These are phyloP conservation scores for Ophiocordyceps australis DNA, from an alignment of 2,329 filamentous ascomycete species.

Conservation along the genomic window DNA sequence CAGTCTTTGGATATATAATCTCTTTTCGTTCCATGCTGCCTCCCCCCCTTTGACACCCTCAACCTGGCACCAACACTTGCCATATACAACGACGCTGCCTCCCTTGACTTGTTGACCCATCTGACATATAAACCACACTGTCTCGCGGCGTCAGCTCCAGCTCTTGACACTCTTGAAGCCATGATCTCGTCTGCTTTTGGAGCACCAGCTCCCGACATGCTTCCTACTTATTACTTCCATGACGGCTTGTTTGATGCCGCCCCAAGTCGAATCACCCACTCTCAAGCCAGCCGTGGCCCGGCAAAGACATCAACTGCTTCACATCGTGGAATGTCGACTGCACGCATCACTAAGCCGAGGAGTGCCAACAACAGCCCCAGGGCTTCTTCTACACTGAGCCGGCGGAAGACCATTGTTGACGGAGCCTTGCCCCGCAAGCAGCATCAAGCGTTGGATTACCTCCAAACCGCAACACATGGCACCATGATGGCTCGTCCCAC, in stretches of 20 bases:
- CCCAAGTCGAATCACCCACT: constrained; percentile 29
- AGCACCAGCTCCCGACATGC: constrained; percentile 7
- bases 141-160: too few relatives aligned
- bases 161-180: too few relatives aligned
- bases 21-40: too few relatives aligned
- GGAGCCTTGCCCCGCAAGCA: constrained; percentile 22
- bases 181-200: constrained; percentile 14
- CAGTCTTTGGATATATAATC: too few relatives aligned
- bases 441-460: constrained; percentile 24
- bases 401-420: constrained; percentile 38
- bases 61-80: too few relatives aligned
- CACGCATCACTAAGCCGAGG: constrained; percentile 45
- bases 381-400: constrained; percentile 24
- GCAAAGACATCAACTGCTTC: constrained; percentile 31
- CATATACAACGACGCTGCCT: too few relatives aligned
- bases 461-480: constrained; percentile 4
- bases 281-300: constrained; percentile 25
- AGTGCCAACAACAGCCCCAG: constrained; percentile 55
- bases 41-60: too few relatives aligned
- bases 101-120: too few relatives aligned
- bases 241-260: constrained; percentile 31
- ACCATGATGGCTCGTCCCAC: constrained; percentile 12
- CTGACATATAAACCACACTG: too few relatives aligned
- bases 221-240: constrained; percentile 9
- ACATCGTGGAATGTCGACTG: constrained; percentile 28